Conservation (phyloP, 2,329 filamentous ascomycete genomes). For the Alternaria triticimaculans region DNA sequence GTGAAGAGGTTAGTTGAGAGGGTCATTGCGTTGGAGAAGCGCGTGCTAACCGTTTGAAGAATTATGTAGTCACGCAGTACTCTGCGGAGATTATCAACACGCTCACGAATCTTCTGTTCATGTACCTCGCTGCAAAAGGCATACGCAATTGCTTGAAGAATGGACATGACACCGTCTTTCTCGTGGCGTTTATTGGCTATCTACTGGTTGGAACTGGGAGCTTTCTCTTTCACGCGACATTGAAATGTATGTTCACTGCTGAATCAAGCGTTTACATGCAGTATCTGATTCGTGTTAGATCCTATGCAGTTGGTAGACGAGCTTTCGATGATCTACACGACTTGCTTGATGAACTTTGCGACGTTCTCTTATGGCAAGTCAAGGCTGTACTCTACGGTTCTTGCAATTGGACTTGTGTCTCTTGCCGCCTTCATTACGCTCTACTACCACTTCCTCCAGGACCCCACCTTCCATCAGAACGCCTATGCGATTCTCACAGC, state of each 20-base stretch:
- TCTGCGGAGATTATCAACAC: conserved; percentile 81
- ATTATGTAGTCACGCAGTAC: conserved; percentile 77
- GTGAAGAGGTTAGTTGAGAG: conserved; percentile 69
- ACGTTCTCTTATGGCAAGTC: conserved; percentile 75
- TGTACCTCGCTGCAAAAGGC: conserved; percentile 78
- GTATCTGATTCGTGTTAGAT: conserved; percentile 66
- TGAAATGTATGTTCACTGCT: conserved; percentile 60
- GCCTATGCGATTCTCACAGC: conserved; percentile 77
- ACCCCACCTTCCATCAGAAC: conserved; percentile 82
- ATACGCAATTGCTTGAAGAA: conserved; percentile 75
- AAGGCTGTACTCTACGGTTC: conserved; percentile 55
- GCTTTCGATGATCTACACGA: conserved; percentile 75
- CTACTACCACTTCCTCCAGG: conserved; percentile 81
- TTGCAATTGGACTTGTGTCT: conserved; percentile 64
- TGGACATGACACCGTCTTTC: conserved; percentile 77
- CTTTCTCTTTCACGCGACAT: conserved; percentile 68
- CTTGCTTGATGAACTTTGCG: conserved; percentile 71
- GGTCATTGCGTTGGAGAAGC: background rate
- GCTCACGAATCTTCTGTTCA: conserved; percentile 81
- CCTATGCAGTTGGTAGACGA: conserved; percentile 76
- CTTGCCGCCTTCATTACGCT: conserved; percentile 72
- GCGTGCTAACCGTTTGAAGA: conserved; percentile 54
- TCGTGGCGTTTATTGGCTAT: conserved; percentile 69
- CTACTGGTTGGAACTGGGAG: conserved; percentile 67
- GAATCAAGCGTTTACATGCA: conserved; percentile 38